These are phyloP conservation scores for Decorospora gaudefroyi DNA, from an alignment of 2,329 filamentous ascomycete genomes.

Conservation along the genomic window DNA sequence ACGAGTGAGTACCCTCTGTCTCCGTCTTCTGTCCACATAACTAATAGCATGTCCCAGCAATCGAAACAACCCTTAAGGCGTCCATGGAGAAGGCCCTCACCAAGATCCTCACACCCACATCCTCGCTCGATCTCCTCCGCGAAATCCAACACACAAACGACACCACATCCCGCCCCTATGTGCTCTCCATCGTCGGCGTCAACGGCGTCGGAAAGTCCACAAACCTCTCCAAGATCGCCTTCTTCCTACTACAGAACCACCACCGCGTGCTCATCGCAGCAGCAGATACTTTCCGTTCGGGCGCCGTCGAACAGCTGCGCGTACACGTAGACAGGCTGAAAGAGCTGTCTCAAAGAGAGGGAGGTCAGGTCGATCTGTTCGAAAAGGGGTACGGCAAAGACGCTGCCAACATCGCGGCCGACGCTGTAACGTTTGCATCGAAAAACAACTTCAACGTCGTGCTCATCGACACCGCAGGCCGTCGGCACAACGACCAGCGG, in stretches of 20 bases:
- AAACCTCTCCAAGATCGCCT: conserved; percentile 96
- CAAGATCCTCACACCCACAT: conserved; percentile 94
- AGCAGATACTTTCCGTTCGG: conserved; percentile 95
- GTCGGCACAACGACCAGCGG: conserved; percentile 91
- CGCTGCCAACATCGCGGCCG: conserved; percentile 90
- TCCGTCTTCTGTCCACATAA: conserved; percentile 1
- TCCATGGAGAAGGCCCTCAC: conserved; percentile 91
- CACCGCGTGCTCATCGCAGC: conserved; percentile 93
- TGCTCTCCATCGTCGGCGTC: conserved; percentile 97
- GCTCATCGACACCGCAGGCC: conserved; percentile 92
- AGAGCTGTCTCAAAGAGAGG: conserved; percentile 83
- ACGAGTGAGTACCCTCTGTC: conserved; percentile 60
- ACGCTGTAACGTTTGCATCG: conserved; percentile 81
- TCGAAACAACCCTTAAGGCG: conserved; percentile 78
- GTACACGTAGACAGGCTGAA: conserved; percentile 94
- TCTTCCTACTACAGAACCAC: conserved; percentile 96
- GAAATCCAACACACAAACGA: conserved; percentile 79
- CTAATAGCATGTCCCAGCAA: conserved; percentile 52
- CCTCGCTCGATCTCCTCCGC: conserved; percentile 89
- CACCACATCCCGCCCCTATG: conserved; percentile 75
- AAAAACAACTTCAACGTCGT: conserved; percentile 86
- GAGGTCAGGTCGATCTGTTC: conserved; percentile 81
- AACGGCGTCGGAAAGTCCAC: conserved; percentile 99
- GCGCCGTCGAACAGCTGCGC: conserved; percentile 93
- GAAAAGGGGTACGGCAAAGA: conserved; percentile 98